These are phyloP conservation scores for Debaryomyces tyrocola DNA, from an alignment of 805 yeast genomes.

Conservation along the genomic window DNA sequence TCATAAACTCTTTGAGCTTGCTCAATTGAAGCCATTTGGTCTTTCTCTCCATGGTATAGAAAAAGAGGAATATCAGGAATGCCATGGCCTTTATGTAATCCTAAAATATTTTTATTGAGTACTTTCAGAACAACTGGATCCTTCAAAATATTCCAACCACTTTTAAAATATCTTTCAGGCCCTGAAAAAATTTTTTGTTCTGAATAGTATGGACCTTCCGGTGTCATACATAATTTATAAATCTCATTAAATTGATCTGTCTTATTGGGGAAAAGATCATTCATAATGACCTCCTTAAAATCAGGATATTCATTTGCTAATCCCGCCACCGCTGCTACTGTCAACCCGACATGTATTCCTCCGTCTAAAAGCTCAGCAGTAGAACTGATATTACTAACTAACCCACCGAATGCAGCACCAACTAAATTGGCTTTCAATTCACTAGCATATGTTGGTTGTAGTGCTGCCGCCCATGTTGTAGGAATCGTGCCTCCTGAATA, in stretches of 20 bases:
- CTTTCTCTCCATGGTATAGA: slow-evolving; percentile 18
- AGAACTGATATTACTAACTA: slow-evolving; percentile 32
- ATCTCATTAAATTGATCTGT: slow-evolving; percentile 3
- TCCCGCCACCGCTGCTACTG: slow-evolving; percentile 29
- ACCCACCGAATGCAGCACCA: slow-evolving; percentile 39
- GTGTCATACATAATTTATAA: background rate
- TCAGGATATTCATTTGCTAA: slow-evolving; percentile 31
- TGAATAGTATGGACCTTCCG: slow-evolving; percentile 4
- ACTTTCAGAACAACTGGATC: slow-evolving; percentile 10
- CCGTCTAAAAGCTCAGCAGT: slow-evolving; percentile 25
- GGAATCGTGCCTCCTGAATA: slow-evolving; percentile 41
- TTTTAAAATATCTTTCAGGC: slow-evolving; percentile 5
- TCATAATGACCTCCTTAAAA: slow-evolving; percentile 2
- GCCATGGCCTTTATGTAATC: slow-evolving; percentile 10
- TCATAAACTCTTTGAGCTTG: slow-evolving; percentile 21
- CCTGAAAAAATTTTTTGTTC: slow-evolving; percentile 13
- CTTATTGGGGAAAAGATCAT: background rate
- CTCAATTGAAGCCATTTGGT: slow-evolving; percentile 18
- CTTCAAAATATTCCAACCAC: slow-evolving; percentile 17
- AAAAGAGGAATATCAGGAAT: slow-evolving; percentile 22
- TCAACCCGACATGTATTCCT: slow-evolving; percentile 27
- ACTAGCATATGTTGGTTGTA: slow-evolving; percentile 37
- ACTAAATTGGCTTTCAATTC: slow-evolving; percentile 21
- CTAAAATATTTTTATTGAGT: slow-evolving; percentile 22
- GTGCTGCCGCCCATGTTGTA: slow-evolving; percentile 39